Base-by-base conservation (phyloP, 129 eudicot species). In the Flaveria trinervia region DNA sequence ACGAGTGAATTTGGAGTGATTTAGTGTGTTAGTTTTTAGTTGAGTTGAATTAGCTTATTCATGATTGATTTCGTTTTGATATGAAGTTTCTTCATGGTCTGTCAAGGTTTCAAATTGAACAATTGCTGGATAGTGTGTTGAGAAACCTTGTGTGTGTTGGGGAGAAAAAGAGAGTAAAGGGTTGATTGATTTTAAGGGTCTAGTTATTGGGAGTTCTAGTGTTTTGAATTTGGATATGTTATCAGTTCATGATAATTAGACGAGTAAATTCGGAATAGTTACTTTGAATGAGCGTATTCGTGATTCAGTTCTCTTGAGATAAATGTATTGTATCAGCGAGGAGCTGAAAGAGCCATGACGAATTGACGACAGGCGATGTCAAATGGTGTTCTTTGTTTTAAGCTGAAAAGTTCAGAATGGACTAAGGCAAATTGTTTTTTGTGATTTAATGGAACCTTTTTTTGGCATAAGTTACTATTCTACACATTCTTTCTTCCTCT, bases 211-310 rank as follows among this genome's bases (percentile, higher is more conserved):
- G 9, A 62, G 71, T 18, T 56, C 5, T 16, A 22, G 10, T 46
- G 12, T 28, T 25, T 48, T 64, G 54, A 65, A 49, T 64, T 22
- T 66, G 80, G 80, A 25, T 39, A 5, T 62, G 20, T 65, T 22
- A 74, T 16, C 17, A 9, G 75, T 77, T 77, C 33, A 33, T 68
- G 69, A 57, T 68, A 16, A 39, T 25, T 44, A 74, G 28, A 44
- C 61, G n/a, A 59, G 69, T 33, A 60, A 60, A 20, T 73, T 60
- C 4, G 22, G 52, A 39, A 22, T 41, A 2, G 3, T 36, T 1
- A 36, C 41, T 36, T 36, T 5, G 7, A 36, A 36, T 36, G 5
- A 36, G 41, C 41, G 1, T 36, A 36, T 0, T 36, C 41, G 7
- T 36, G 41, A 36, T 36, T 5, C 41, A 36, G 41, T 36, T 36